These are phyloP conservation scores for Theobroma grandiflorum DNA, from an alignment of 441 rosid species.

Conservation along the genomic window DNA sequence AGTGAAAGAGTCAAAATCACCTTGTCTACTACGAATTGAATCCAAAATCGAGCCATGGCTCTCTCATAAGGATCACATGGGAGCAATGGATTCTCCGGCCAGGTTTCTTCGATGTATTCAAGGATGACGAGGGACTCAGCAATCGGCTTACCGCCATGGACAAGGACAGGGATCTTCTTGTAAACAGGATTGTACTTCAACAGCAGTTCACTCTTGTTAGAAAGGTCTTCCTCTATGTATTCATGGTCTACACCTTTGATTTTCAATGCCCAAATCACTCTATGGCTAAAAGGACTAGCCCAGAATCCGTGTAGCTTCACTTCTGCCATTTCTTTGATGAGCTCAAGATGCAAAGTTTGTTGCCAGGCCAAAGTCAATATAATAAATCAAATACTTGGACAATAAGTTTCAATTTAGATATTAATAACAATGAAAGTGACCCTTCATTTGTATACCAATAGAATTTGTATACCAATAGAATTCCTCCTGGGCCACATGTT, in stretches of 20 bases:
- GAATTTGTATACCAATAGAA: too few relatives aligned
- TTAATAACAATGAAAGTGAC: too few relatives aligned
- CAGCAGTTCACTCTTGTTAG: background rate
- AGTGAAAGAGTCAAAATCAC: background rate
- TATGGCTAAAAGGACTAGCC: constrained; percentile 43
- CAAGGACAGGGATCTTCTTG: constrained; percentile 44
- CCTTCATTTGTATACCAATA: too few relatives aligned
- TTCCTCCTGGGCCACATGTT: too few relatives aligned
- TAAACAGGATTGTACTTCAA: too few relatives aligned
- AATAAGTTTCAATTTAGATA: too few relatives aligned
- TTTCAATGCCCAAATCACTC: constrained; percentile 50
- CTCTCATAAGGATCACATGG: constrained; percentile 39
- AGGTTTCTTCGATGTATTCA: constrained; percentile 29
- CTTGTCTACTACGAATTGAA: constrained; percentile 37
- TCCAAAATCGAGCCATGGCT: constrained; percentile 43
- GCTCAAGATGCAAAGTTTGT: background rate
- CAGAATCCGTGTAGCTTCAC: constrained; percentile 43
- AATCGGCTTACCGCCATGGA: constrained; percentile 46
- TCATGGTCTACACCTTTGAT: background rate
- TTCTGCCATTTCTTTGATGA: constrained; percentile 32
- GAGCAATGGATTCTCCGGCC: constrained; percentile 47
- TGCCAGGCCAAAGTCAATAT: background rate
- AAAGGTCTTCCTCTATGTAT: background rate
- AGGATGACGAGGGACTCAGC: constrained; percentile 52
- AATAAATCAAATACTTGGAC: too few relatives aligned